These are phyloP conservation scores for Lindgomyces ingoldianus DNA, from an alignment of 495 filamentous ascomycete genomes.

Conservation along the genomic window DNA sequence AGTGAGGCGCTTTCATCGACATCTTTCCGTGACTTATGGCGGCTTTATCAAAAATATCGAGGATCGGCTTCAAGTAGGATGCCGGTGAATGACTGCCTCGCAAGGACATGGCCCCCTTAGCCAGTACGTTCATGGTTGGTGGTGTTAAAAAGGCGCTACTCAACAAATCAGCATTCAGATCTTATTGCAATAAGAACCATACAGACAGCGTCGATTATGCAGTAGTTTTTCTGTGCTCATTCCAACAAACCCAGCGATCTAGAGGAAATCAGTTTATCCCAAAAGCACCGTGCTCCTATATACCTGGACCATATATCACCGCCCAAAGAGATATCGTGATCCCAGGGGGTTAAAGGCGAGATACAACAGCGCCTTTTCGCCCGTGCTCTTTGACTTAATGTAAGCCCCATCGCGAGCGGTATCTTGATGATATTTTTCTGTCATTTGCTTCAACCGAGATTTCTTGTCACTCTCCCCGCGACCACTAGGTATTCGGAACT, in stretches of 20 bases:
- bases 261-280: background rate
- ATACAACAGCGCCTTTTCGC: too few relatives aligned
- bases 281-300: background rate
- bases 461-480: constrained; percentile 29
- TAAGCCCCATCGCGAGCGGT: too few relatives aligned
- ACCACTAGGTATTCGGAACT: constrained; percentile 42
- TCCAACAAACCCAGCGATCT: constrained; percentile 38
- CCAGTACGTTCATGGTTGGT: constrained; percentile 5
- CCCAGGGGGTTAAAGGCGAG: constrained; percentile 31
- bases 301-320: constrained; percentile 6
- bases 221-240: constrained; percentile 12
- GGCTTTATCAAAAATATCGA: constrained; percentile 10
- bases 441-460: constrained; percentile 25
- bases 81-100: background rate
- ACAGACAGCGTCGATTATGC: constrained; percentile 12
- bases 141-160: background rate
- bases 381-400: too few relatives aligned
- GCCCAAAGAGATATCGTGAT: background rate
- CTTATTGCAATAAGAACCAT: background rate
- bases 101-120: constrained; percentile 8
- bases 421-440: too few relatives aligned
- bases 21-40: constrained; percentile 6
- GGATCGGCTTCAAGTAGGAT: background rate
- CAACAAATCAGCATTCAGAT: background rate
- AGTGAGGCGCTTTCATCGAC: background rate